Evolutionary conservation across 2,329 filamentous ascomycete genomes (phyloP), one percentile per base, ranked within the genome.

Genomic region (Zasmidium angulare): DNA sequence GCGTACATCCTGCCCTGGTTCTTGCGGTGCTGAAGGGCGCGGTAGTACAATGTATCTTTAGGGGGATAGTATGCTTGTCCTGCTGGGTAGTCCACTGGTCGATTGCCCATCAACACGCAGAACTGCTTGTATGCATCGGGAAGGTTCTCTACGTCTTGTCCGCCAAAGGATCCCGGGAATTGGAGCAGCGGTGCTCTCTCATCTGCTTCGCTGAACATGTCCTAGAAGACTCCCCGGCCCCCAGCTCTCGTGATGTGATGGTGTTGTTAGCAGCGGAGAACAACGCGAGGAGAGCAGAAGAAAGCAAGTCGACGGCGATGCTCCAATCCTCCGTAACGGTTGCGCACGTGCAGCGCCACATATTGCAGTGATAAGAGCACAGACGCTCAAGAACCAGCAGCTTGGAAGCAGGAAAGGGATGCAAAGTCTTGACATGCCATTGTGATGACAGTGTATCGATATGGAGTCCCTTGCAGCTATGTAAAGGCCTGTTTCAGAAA

Each of bases 81-180:
- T 1, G 62, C 61, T 0, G 72, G 68, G 2, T 67, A 63, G 31
- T 74, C 69, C 1, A 68, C 59, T 1, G 75, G 74, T 2, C 68
- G 68, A 3, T 74, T 69, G 23, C 75, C 75, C 9, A 74, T 64
- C n/a, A 77, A 66, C 10, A 68, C 59, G 63, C 74, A 76, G 64
- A 76, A 77, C 53, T 77, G 74, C 23, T 66, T 61, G 60, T 77
- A 74, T 12, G 62, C 57, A 58, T 63, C 58, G 19, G 62, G 53
- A 3, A 66, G 47, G n/a, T 49, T 36, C 21, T 53, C 51, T 2
- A 20, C 17, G 11, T 53, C 31, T 19, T 58, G 56, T 2, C 50
- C 50, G n/a, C 56, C 56, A 31, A 55, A 56, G 10, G 58, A 51
- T 46, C 63, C 63, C 31, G 67, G 67, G 53, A 70, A 69, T 54